phyloP scores from a whole-genome alignment of 2,329 filamentous ascomycete genomes.

The Sporothrix euskadiensis region DNA sequence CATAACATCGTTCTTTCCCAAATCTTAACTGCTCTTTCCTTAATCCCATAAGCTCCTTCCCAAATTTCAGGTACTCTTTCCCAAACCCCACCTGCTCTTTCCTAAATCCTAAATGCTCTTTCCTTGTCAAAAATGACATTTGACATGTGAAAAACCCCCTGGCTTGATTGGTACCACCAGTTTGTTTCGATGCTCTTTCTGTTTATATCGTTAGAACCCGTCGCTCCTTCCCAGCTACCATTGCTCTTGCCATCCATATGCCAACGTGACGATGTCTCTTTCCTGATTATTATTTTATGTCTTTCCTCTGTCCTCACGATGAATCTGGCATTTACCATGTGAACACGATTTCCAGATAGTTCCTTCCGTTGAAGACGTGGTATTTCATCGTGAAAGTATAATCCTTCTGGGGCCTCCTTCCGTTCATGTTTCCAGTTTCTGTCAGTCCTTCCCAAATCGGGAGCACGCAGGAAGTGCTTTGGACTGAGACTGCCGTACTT shows the following conservation, averaged over 20 bases:
- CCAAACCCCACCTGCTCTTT: no score
- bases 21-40: no score
- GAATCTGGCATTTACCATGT: background rate
- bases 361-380: background rate
- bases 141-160: no score
- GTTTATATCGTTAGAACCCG: background rate
- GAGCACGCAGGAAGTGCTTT: background rate
- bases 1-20: no score
- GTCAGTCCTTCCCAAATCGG: background rate
- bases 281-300: background rate
- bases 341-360: background rate
- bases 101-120: no score
- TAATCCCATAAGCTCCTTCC: no score
- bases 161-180: no score
- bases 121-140: no score
- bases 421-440: background rate
- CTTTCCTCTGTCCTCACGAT: background rate
- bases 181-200: background rate
- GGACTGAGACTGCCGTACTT: background rate
- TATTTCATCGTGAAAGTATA: background rate
- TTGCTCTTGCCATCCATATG: background rate
- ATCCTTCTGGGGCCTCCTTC: slow-evolving; percentile 2
- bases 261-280: background rate
- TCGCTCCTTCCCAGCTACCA: background rate
- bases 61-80: no score